These are phyloP conservation scores for Globisporangium viniferum DNA, from an alignment of 352 stramenopile genomes.

Conservation along the genomic window DNA sequence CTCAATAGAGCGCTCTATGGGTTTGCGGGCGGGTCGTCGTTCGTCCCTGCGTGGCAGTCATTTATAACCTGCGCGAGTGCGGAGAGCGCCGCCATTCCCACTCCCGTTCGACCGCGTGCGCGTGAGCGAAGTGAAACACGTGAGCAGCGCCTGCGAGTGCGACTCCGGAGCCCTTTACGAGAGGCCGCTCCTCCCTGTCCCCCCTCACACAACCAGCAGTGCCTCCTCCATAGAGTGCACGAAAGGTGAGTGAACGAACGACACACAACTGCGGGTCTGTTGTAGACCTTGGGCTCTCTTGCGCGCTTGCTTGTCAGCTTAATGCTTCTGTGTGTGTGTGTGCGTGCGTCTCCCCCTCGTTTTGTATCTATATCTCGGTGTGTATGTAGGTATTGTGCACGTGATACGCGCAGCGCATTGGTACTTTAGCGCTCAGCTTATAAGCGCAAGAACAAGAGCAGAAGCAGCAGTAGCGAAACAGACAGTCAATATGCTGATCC, in stretches of 20 bases:
- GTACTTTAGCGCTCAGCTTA: neutral
- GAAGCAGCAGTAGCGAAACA: neutral
- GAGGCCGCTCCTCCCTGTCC: neutral
- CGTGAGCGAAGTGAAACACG: neutral
- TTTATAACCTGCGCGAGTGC: neutral
- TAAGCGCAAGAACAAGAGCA: neutral
- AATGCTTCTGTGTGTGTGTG: neutral
- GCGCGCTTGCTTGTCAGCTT: too few relatives aligned
- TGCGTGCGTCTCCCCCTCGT: neutral
- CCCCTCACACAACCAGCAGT: neutral
- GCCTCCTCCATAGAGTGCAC: neutral
- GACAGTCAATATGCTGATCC: conserved; percentile 47
- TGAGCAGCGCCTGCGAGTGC: neutral
- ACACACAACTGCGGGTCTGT: neutral
- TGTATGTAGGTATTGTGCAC: neutral
- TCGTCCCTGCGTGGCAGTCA: neutral
- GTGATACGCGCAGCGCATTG: neutral
- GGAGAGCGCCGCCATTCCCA: neutral
- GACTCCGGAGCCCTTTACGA: neutral
- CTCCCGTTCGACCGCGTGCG: neutral
- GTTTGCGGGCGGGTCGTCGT: neutral
- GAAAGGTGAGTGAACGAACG: neutral
- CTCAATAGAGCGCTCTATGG: neutral
- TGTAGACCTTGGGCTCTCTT: neutral
- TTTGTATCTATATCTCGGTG: neutral